These are phyloP conservation scores for Panicum hallii DNA, from an alignment of 202 grass and related monocot species.

Conservation along the genomic window DNA sequence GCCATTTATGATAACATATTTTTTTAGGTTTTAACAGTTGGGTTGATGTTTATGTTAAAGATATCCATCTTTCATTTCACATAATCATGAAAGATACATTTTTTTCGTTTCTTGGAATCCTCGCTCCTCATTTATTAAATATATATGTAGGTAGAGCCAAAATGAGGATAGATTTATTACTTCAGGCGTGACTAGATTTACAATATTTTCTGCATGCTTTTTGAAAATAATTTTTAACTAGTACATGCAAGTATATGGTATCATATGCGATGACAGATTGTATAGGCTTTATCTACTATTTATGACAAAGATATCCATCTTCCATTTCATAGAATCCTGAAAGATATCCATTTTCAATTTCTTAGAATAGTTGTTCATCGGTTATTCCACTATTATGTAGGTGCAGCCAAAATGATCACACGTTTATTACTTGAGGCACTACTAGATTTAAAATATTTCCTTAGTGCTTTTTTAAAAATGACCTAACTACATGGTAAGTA, in stretches of 20 bases:
- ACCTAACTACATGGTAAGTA: too few species aligned
- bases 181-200: neutral
- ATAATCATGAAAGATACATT: neutral
- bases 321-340: too few species aligned
- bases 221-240: too few species aligned
- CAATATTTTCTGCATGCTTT: too few species aligned
- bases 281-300: too few species aligned
- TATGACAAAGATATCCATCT: too few species aligned
- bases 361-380: too few species aligned
- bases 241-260: too few species aligned
- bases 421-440: neutral
- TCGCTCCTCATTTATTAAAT: neutral
- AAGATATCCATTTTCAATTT: too few species aligned
- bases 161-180: neutral
- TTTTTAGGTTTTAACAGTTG: neutral
- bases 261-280: too few species aligned
- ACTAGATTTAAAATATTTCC: too few species aligned
- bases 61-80: neutral
- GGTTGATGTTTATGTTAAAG: neutral
- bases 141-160: neutral
- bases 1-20: neutral
- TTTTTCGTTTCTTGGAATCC: neutral
- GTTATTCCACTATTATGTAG: neutral
- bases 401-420: neutral
- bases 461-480: too few species aligned